Evolutionary conservation across 257 asterid genomes (phyloP), one percentile per base, ranked within the genome.

Genomic region (Jaltomata sinuosa): DNA sequence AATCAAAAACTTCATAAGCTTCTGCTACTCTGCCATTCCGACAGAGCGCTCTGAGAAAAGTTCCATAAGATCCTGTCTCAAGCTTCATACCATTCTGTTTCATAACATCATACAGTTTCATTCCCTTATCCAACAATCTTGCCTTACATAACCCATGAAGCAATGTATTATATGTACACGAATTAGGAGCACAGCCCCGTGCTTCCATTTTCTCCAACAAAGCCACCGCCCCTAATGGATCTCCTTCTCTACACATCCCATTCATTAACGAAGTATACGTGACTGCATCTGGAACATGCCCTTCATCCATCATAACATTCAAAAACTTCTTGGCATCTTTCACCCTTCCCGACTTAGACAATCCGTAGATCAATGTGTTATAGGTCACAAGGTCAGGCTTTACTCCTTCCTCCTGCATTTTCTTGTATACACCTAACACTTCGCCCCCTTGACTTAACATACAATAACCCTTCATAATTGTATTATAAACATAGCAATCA

Each of bases 221-320:
- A 25, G 89, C 85, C 87, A 97, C 54, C 8, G 97, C 99, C 53
- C 96, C 98, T 89, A 88, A 82, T 0, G 94, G 90, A 89, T 94
- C 91, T 47, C 95, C 91, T 86, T 93, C 95, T 84, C 98, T 87
- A 90, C 97, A 94, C 99, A 97, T 88, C 19, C 99, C 99, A 85
- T 94, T 97, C 99, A 97, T 97, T 89, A 97, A 87, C 0, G 98
- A 97, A 80, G 99, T 94, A 83, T 97, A 97, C 10, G 98, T 93
- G 81, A 93, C 89, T 6, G 92, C 96, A 87, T 96, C 98, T 0
- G 99, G 98, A 27, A 88, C 81, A 87, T 91, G 91, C 2, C 98
- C 99, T 90, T 83, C 89, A 59, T 92, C 98, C 31, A 87, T 80
- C 99, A 96, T 96, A 68, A 93, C 90, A 15, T 83, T 82, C 31